phyloP scores from a whole-genome alignment of 768 basidiomycete genomes.

The Tremella fuciformis region DNA sequence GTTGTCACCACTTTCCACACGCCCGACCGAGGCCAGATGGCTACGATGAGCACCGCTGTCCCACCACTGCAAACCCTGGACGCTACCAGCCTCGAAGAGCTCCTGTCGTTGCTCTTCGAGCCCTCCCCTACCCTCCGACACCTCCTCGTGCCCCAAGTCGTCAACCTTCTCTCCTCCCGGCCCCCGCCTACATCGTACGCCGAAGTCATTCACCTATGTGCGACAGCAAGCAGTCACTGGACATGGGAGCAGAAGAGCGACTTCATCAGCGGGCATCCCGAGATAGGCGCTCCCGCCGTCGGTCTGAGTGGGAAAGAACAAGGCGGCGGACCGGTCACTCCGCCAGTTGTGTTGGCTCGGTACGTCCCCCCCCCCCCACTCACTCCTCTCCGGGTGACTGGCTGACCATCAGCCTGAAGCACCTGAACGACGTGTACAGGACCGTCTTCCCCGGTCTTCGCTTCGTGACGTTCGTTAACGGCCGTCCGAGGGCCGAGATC shows the following conservation, averaged over 20 bases:
- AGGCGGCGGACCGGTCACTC: constrained; percentile 61
- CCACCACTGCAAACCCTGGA: not conserved
- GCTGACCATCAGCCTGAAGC: constrained; percentile 54
- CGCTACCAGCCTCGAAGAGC: constrained; percentile 14
- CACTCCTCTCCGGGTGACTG: not conserved
- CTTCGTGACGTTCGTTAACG: constrained; percentile 91
- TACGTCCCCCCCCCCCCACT: constrained; percentile 6
- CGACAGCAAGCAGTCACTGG: constrained; percentile 33
- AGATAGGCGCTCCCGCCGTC: constrained; percentile 80
- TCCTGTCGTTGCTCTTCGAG: constrained; percentile 62
- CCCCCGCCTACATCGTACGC: constrained; percentile 52
- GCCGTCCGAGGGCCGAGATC: constrained; percentile 67
- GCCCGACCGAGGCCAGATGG: too few relatives aligned
- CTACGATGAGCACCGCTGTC: too few relatives aligned
- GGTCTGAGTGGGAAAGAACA: constrained; percentile 77
- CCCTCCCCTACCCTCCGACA: constrained; percentile 61
- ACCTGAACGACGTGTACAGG: constrained; percentile 78
- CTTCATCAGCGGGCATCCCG: constrained; percentile 81
- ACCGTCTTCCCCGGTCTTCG: constrained; percentile 67
- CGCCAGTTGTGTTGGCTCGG: constrained; percentile 70
- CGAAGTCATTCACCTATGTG: constrained; percentile 26
- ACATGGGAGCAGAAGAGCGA: constrained; percentile 53
- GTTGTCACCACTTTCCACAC: too few relatives aligned
- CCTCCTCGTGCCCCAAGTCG: constrained; percentile 57
- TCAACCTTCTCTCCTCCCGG: constrained; percentile 15